These are phyloP conservation scores for Phoma sp. DNA, from an alignment of 2,329 filamentous ascomycete species.

Conservation along the genomic window DNA sequence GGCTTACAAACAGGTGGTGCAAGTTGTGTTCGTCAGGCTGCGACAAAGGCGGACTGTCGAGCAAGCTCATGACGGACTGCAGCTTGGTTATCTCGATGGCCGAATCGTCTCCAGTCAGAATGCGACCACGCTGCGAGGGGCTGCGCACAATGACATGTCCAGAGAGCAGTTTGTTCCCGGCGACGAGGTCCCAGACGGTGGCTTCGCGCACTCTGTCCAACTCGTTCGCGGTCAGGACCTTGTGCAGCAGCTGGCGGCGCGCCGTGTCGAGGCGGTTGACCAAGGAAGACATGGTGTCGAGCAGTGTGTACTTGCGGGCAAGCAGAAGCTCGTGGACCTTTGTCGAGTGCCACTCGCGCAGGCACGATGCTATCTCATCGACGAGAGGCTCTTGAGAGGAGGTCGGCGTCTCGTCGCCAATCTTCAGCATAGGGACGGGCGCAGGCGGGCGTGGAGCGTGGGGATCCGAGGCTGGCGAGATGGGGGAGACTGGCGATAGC, in stretches of 20 bases:
- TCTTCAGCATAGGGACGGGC: constrained; percentile 95
- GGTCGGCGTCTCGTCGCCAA: constrained; percentile 94
- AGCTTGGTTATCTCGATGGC: constrained; percentile 88
- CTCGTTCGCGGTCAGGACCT: constrained; percentile 88
- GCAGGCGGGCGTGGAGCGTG: constrained; percentile 79
- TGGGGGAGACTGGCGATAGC: constrained; percentile 48
- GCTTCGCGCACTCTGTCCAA: constrained; percentile 80
- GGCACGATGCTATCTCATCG: constrained; percentile 95
- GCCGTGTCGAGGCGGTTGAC: constrained; percentile 84
- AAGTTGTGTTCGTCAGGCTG: constrained; percentile 73
- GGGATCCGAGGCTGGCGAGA: constrained; percentile 60
- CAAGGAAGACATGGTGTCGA: constrained; percentile 82
- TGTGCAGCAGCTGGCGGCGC: constrained; percentile 88
- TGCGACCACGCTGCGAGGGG: constrained; percentile 78
- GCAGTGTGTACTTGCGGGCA: constrained; percentile 76
- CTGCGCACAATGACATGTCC: constrained; percentile 95
- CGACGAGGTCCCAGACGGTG: constrained; percentile 94
- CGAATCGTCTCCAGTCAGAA: constrained; percentile 91
- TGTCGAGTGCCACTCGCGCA: constrained; percentile 98
- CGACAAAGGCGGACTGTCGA: constrained; percentile 79
- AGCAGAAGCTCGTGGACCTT: constrained; percentile 92
- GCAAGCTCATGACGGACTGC: constrained; percentile 93
- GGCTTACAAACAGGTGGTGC: constrained; percentile 82
- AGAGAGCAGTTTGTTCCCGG: constrained; percentile 90
- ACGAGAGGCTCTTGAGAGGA: constrained; percentile 89